Conservation (phyloP, 2,329 filamentous ascomycete species). For the Botryosphaeria dothidea region DNA sequence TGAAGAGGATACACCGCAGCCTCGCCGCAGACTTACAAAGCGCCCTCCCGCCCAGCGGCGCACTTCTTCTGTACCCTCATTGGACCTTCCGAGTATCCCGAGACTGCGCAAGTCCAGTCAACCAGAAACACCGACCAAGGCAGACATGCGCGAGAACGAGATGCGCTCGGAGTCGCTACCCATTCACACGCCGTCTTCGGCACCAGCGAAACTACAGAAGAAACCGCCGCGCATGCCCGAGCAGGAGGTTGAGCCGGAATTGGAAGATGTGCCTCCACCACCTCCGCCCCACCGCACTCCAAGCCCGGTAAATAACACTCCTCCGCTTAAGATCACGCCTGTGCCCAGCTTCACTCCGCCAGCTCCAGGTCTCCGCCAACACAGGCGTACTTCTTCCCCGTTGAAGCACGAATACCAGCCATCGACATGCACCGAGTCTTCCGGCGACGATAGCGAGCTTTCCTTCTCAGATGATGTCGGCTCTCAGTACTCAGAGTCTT, state of each 20-base stretch:
- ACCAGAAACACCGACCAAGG: constrained; percentile 36
- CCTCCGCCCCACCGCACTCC: constrained; percentile 49
- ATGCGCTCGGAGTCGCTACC: constrained; percentile 22
- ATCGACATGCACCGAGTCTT: constrained; percentile 68
- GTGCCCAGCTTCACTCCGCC: constrained; percentile 50
- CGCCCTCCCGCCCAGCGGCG: constrained; percentile 43
- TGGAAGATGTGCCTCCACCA: constrained; percentile 37
- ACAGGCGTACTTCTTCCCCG: constrained; percentile 83
- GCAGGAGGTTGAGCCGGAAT: constrained; percentile 20
- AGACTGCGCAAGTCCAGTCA: constrained; percentile 44
- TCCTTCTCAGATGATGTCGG: constrained; percentile 55
- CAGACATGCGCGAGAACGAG: not conserved
- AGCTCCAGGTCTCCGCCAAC: constrained; percentile 44
- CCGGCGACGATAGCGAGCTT: constrained; percentile 54
- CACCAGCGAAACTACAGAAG: constrained; percentile 33
- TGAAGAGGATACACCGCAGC: constrained; percentile 24
- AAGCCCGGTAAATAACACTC: constrained; percentile 49
- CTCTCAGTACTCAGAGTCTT: constrained; percentile 50
- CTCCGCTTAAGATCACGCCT: constrained; percentile 42
- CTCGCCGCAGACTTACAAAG: not conserved
- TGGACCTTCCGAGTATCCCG: constrained; percentile 48
- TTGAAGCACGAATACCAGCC: constrained; percentile 97
- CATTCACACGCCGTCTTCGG: constrained; percentile 27
- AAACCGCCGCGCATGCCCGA: constrained; percentile 23
- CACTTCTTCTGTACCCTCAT: constrained; percentile 50